Percentiles rank a stretch among this genome's conserved stretches.
Evolutionary conservation across 805 yeast genomes (phyloP).

Genomic region (Candida boidinii): DNA sequence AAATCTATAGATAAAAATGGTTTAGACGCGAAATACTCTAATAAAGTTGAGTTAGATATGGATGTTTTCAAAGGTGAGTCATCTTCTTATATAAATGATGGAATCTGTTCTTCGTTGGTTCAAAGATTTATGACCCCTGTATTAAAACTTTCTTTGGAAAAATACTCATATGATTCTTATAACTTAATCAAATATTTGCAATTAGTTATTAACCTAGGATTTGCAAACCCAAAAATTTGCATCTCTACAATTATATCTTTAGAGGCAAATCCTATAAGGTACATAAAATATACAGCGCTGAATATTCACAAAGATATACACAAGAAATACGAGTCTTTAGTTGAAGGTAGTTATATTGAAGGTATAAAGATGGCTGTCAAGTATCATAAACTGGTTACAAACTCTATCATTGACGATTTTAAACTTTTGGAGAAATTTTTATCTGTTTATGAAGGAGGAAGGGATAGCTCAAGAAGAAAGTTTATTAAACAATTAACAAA

Average conservation of each 20-base stretch:
- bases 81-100: constrained; percentile 45
- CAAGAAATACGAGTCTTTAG: constrained; percentile 62
- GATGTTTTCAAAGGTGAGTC: constrained; percentile 49
- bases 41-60: constrained; percentile 30
- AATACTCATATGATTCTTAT: constrained; percentile 35
- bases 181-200: constrained; percentile 48
- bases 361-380: constrained; percentile 50
- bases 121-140: constrained; percentile 50
- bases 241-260: constrained; percentile 66
- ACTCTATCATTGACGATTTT: constrained; percentile 20
- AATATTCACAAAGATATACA: constrained; percentile 46
- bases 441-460: constrained; percentile 30
- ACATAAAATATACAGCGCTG: constrained; percentile 38
- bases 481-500: constrained; percentile 27
- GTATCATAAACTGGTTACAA: constrained; percentile 27
- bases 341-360: constrained; percentile 55
- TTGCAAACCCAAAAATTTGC: constrained; percentile 65
- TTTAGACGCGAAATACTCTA: constrained; percentile 27
- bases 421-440: constrained; percentile 32
- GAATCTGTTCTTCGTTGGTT: constrained; percentile 64
- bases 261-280: constrained; percentile 39
- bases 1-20: constrained; percentile 34
- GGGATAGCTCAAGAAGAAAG: constrained; percentile 32
- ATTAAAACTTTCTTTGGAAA: constrained; percentile 38
- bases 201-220: constrained; percentile 53